These are phyloP conservation scores for Globisporangium megalacanthum DNA, from an alignment of 352 stramenopile genomes.

Conservation along the genomic window DNA sequence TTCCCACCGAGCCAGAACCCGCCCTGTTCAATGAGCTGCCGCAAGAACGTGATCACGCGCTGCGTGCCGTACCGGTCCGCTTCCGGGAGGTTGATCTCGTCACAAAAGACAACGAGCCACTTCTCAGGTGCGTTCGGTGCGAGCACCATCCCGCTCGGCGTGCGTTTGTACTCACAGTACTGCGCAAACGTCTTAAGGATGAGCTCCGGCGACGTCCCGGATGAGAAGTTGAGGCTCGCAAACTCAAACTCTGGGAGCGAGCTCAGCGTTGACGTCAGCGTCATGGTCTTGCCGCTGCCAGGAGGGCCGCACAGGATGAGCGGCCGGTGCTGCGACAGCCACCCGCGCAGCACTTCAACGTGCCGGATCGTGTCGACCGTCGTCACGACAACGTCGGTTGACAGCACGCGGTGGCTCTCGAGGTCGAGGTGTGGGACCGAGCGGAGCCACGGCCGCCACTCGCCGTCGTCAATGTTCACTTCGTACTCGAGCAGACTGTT, in stretches of 20 bases:
- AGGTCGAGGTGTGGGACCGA: conserved; percentile 97
- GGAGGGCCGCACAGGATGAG: conserved; percentile 98
- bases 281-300: conserved; percentile 99
- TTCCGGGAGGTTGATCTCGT: conserved; percentile 99
- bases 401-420: conserved; percentile 95
- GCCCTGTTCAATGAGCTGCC: conserved; percentile 97
- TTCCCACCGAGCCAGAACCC: conserved; percentile 88
- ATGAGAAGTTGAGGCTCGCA: conserved; percentile 99
- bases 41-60: conserved; percentile 98
- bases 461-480: conserved; percentile 95
- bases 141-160: conserved; percentile 95
- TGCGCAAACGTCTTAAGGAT: conserved; percentile 98
- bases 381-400: conserved; percentile 98
- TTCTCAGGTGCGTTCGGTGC: conserved; percentile 92
- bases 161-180: conserved; percentile 98
- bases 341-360: conserved; percentile 96
- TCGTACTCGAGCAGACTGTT: conserved; percentile 95
- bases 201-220: conserved; percentile 96
- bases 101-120: conserved; percentile 99
- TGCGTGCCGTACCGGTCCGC: conserved; percentile 99
- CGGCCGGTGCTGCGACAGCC: conserved; percentile 95
- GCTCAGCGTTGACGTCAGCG: conserved; percentile 96
- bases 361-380: conserved; percentile 99
- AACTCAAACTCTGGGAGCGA: conserved; percentile 98
- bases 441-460: conserved; percentile 95